A percentile compares a stretch with the other conserved stretches of the same genome.
phyloP scores from a whole-genome alignment of 176 grass and related monocot species.

The Saccharum spontaneum region DNA sequence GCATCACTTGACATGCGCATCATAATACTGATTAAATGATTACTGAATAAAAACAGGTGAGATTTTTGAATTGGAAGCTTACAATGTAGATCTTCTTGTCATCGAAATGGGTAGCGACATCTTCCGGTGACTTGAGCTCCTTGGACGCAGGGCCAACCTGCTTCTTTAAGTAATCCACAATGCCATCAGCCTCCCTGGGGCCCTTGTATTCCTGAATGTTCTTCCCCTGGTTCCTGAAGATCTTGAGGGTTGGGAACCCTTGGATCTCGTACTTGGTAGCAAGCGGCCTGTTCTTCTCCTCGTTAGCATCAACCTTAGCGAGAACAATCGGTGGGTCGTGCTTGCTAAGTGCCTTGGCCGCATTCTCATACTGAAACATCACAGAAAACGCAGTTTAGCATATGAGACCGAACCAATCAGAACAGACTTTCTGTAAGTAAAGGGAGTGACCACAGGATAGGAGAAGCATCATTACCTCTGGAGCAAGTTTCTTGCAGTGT shows the following conservation, averaged over 20 bases:
- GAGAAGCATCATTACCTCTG: conserved; percentile 73
- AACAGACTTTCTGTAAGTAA: neutral
- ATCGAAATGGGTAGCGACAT: conserved; percentile 37
- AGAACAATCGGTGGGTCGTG: conserved; percentile 84
- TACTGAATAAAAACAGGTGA: neutral
- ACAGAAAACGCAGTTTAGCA: neutral
- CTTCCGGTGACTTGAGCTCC: conserved; percentile 75
- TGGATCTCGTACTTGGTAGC: conserved; percentile 68
- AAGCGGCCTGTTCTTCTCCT: conserved; percentile 67
- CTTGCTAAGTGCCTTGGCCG: conserved; percentile 63
- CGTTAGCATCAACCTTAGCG: conserved; percentile 85
- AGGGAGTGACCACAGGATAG: neutral
- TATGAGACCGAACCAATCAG: neutral
- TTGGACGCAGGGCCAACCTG: conserved; percentile 86
- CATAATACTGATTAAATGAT: neutral
- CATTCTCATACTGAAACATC: conserved; percentile 90
- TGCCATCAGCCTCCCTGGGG: conserved; percentile 83
- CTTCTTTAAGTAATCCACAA: conserved; percentile 91
- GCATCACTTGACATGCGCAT: neutral
- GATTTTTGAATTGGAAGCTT: conserved; percentile 22
- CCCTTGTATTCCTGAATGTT: conserved; percentile 91
- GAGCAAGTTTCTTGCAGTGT: conserved; percentile 82
- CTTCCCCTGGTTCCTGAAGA: conserved; percentile 77
- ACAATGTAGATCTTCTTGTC: conserved; percentile 81
- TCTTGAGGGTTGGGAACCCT: conserved; percentile 96